phyloP scores from a whole-genome alignment of 2,329 filamentous ascomycete species.

The Talaromyces sp. region DNA sequence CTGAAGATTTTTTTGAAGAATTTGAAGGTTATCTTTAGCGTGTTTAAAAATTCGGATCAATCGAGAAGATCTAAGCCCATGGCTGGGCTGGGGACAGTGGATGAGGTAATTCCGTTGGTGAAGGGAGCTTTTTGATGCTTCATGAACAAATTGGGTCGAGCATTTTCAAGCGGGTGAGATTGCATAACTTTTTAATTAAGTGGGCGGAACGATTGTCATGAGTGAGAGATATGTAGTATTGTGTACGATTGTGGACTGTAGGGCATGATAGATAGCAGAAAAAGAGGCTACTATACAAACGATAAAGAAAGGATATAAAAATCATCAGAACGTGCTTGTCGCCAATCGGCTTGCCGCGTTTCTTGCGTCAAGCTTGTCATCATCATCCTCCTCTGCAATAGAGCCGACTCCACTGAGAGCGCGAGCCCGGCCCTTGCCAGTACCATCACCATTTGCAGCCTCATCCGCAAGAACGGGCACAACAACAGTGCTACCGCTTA shows the following conservation, averaged over 20 bases:
- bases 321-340: slow-evolving; percentile 76
- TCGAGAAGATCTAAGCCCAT: background rate
- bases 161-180: background rate
- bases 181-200: background rate
- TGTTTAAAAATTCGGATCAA: slow-evolving; percentile 7
- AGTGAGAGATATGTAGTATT: background rate
- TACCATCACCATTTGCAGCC: slow-evolving; percentile 48
- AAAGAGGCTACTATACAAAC: slow-evolving; percentile 15
- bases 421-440: slow-evolving; percentile 45
- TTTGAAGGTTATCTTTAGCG: slow-evolving; percentile 21
- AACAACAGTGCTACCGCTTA: slow-evolving; percentile 66
- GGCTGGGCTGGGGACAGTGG: slow-evolving; percentile 11
- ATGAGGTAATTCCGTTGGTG: slow-evolving; percentile 12
- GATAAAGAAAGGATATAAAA: slow-evolving; percentile 20
- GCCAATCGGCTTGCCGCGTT: slow-evolving; percentile 93
- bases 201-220: background rate
- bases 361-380: slow-evolving; percentile 89
- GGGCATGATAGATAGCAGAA: slow-evolving; percentile 5
- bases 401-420: slow-evolving; percentile 46
- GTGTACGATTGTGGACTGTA: background rate
- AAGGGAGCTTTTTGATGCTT: slow-evolving; percentile 10
- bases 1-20: slow-evolving; percentile 16
- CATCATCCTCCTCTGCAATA: slow-evolving; percentile 57
- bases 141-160: background rate
- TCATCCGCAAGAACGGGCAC: slow-evolving; percentile 62